Conservation (phyloP, 352 stramenopile species). For the Hyaloperonospora brassicae region DNA sequence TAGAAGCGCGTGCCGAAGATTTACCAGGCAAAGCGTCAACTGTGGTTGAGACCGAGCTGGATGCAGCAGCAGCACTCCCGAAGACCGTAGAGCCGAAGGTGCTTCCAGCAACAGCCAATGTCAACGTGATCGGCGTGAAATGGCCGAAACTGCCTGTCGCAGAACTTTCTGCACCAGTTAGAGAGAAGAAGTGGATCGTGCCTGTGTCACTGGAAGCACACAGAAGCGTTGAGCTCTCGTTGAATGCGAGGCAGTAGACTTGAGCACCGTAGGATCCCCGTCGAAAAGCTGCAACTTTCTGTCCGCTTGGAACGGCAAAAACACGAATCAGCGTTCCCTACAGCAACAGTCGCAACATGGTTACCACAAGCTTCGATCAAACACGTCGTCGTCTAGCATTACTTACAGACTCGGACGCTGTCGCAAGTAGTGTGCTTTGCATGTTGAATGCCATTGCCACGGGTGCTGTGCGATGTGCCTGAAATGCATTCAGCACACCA, state of each 20-base stretch:
- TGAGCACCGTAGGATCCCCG: conserved; percentile 92
- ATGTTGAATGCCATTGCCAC: conserved; percentile 86
- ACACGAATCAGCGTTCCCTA: conserved; percentile 97
- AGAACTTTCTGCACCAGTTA: conserved; percentile 62
- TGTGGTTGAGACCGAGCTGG: conserved; percentile 5
- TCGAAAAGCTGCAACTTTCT: conserved; percentile 89
- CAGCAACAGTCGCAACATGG: neutral
- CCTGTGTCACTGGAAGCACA: conserved; percentile 94
- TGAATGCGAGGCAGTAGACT: conserved; percentile 96
- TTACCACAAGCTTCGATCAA: conserved; percentile 1
- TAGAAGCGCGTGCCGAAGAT: conserved; percentile 4
- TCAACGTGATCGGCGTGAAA: conserved; percentile 66
- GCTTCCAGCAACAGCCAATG: conserved; percentile 56
- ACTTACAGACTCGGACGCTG: conserved; percentile 83
- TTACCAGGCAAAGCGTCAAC: conserved; percentile 15
- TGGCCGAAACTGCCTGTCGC: conserved; percentile 73
- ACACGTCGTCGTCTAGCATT: neutral
- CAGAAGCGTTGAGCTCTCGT: conserved; percentile 88
- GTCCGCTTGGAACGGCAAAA: conserved; percentile 90
- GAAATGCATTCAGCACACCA: conserved; percentile 87
- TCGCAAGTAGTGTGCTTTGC: conserved; percentile 81
- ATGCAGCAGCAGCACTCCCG: conserved; percentile 18
- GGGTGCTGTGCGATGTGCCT: conserved; percentile 80
- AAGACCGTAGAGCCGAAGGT: conserved; percentile 52
- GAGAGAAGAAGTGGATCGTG: conserved; percentile 94